A percentile compares a stretch with the other conserved stretches of the same genome.
Evolutionary conservation across 2,329 filamentous ascomycete species (phyloP).

Genomic region (Tolypocladium tropicale): DNA sequence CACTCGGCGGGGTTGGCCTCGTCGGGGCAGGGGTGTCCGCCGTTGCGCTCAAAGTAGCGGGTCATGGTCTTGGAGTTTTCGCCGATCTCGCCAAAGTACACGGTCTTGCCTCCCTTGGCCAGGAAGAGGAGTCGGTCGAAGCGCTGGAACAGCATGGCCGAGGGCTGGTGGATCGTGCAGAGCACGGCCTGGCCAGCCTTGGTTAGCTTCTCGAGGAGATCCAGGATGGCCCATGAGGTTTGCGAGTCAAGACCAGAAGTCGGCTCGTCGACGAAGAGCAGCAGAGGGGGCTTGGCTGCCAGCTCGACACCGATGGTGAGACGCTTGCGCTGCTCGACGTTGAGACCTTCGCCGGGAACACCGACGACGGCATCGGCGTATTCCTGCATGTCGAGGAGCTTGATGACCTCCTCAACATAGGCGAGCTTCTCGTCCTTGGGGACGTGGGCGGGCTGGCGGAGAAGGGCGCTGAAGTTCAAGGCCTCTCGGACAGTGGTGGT

Average conservation of each 20-base stretch:
- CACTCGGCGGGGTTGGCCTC: constrained; percentile 75
- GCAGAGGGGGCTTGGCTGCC: constrained; percentile 77
- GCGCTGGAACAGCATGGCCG: constrained; percentile 85
- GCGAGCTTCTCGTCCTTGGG: constrained; percentile 67
- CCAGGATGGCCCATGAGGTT: constrained; percentile 85
- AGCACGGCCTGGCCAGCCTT: constrained; percentile 85
- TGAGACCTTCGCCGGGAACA: constrained; percentile 78
- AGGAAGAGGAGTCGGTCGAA: constrained; percentile 77
- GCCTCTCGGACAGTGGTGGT: constrained; percentile 85
- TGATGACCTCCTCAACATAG: constrained; percentile 86
- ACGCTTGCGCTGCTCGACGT: constrained; percentile 61
- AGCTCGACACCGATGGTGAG: constrained; percentile 95
- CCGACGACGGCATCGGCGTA: constrained; percentile 88
- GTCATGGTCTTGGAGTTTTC: constrained; percentile 57
- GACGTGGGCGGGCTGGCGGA: constrained; percentile 72
- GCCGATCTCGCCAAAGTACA: constrained; percentile 76
- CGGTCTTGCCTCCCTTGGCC: constrained; percentile 62
- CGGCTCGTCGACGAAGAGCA: constrained; percentile 90
- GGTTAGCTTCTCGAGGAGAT: constrained; percentile 80
- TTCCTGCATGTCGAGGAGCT: constrained; percentile 78
- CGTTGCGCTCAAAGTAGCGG: constrained; percentile 66
- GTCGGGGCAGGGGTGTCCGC: constrained; percentile 51
- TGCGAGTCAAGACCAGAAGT: constrained; percentile 90
- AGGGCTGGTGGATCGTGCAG: constrained; percentile 98
- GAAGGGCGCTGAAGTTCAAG: constrained; percentile 72